Conservation (phyloP, 306 rosid species). For the Chamaecrista fasciculata region DNA sequence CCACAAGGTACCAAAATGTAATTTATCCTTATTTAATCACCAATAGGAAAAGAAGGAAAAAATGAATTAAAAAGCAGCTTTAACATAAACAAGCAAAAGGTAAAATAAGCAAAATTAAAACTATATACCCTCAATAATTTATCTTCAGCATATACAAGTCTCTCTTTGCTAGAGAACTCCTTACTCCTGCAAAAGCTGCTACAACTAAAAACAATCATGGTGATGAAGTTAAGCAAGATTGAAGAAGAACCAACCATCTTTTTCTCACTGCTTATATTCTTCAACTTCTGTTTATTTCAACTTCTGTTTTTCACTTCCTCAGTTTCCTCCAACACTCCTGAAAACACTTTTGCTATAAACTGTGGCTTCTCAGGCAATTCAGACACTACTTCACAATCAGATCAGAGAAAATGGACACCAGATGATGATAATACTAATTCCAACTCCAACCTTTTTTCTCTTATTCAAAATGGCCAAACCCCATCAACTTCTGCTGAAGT, state of each 20-base stretch:
- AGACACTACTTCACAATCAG: neutral
- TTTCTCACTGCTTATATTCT: neutral
- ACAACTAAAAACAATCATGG: neutral
- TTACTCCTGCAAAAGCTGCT: neutral
- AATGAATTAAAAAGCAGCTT: no score
- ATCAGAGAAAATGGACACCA: neutral
- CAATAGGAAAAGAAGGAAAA: no score
- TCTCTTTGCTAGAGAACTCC: neutral
- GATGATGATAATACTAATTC: no score
- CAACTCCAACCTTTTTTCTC: neutral
- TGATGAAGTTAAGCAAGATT: conserved; percentile 17
- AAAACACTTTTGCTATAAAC: neutral
- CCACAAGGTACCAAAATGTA: no score
- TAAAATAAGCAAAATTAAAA: no score
- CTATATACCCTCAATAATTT: no score
- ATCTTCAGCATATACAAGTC: no score
- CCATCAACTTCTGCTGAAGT: neutral
- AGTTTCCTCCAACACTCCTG: neutral
- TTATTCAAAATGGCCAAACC: neutral
- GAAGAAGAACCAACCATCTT: neutral
- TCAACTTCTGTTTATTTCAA: conserved; percentile 14
- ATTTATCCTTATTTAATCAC: no score
- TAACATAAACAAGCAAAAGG: no score
- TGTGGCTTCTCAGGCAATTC: neutral
- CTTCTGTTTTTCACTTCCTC: neutral